Evolutionary conservation across 176 grass and related monocot genomes (phyloP), one percentile per base, ranked within the genome.

Genomic region (Oryza australiensis): DNA sequence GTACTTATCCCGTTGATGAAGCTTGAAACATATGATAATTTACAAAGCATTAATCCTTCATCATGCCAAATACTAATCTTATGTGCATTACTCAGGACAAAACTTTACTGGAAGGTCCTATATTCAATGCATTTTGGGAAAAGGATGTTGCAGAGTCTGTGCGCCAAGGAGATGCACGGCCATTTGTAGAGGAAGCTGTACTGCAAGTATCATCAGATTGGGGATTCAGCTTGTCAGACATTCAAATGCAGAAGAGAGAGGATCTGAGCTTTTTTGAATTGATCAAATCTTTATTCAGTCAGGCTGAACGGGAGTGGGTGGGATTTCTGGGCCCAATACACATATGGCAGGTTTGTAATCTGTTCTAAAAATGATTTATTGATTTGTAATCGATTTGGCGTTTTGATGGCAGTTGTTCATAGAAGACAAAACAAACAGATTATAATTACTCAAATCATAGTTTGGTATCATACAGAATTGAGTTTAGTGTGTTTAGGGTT

Each of bases 291-390:
- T 72, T 99, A 6, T 89, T 91, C 65, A 87, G 62, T 62, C 84
- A 90, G 23, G 85, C 63, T 86, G 96, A 99, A 55, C 83, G 68
- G 37, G 93, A 95, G 77, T 95, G 93, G 93, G 78, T 92, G 22
- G 96, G 96, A 68, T 99, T 99, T 92, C 87, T 99, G 64, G 82
- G 96, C 51, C 96, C 93, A 62, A 95, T 99, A 88, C 96, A 99
- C 57, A 89, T 99, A 27, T 99, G 96, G 96, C 96, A 99, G 96
- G 96, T 99, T 62, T 27, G 84, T 86, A 24, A 16, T 73, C 20
- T 15, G 48, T 80, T 78, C 46, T 72, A 48, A 20, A 80, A 53
- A 62, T 59, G 35, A 78, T 66, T 30, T 22, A 12, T 30, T 68
- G 51, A 57, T 66, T 51, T 22, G 0, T 3, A 80, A 71, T 59